Conservation (phyloP, 2,329 filamentous ascomycete species). For the Neonectria neomacrospora region DNA sequence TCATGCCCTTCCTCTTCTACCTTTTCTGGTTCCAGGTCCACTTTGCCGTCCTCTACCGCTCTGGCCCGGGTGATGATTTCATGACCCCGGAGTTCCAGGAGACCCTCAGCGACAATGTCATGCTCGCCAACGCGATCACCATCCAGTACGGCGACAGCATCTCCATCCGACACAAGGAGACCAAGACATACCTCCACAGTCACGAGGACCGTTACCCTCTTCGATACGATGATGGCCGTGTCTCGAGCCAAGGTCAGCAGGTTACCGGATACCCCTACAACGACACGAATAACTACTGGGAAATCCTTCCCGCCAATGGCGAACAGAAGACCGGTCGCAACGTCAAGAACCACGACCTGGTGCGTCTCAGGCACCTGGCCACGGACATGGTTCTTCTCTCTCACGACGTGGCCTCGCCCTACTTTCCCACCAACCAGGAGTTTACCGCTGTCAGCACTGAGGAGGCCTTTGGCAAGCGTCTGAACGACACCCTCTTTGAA, state of each 20-base stretch:
- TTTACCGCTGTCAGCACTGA: constrained; percentile 85
- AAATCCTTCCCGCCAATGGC: constrained; percentile 79
- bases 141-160: constrained; percentile 93
- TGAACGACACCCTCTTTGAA: constrained; percentile 93
- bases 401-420: constrained; percentile 97
- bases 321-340: constrained; percentile 67
- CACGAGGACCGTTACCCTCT: constrained; percentile 90
- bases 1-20: constrained; percentile 97
- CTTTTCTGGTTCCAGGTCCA: constrained; percentile 99
- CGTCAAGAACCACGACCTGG: constrained; percentile 85
- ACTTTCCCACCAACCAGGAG: constrained; percentile 97
- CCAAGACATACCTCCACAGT: constrained; percentile 94
- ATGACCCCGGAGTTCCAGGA: constrained; percentile 99
- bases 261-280: constrained; percentile 98
- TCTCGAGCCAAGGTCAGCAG: constrained; percentile 97
- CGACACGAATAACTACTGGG: constrained; percentile 99
- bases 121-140: constrained; percentile 86
- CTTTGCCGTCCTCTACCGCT: constrained; percentile 87
- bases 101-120: constrained; percentile 92
- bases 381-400: constrained; percentile 90
- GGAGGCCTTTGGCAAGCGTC: constrained; percentile 77
- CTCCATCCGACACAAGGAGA: constrained; percentile 94
- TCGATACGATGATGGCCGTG: constrained; percentile 95
- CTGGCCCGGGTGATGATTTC: constrained; percentile 96
- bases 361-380: constrained; percentile 86